A percentile compares a stretch with the other conserved stretches of the same genome.
Conservation (phyloP, 495 filamentous ascomycete genomes). For the Hamigera avellanea region DNA sequence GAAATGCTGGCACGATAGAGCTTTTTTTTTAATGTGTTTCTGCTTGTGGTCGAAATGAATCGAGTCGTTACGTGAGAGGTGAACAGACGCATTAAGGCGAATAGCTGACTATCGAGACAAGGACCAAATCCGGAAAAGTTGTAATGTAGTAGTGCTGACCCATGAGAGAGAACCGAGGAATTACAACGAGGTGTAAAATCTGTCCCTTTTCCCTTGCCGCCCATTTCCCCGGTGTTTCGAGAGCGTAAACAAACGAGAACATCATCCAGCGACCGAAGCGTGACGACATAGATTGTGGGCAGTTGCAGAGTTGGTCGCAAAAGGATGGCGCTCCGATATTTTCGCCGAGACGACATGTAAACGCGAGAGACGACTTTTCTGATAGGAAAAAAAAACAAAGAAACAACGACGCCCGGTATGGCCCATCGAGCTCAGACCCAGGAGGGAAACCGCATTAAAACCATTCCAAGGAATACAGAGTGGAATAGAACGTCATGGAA, state of each 20-base stretch:
- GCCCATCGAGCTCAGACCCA: slow-evolving; percentile 20
- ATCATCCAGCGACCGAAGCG: slow-evolving; percentile 30
- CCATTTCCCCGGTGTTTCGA: slow-evolving; percentile 31
- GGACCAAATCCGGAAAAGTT: slow-evolving; percentile 24
- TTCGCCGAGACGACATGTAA: slow-evolving; percentile 23
- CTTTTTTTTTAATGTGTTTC: slow-evolving; percentile 17
- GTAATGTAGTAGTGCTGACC: slow-evolving; percentile 35
- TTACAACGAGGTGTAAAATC: slow-evolving; percentile 32
- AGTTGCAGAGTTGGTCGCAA: slow-evolving; percentile 24
- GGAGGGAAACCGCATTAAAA: slow-evolving; percentile 20
- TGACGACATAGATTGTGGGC: slow-evolving; percentile 19
- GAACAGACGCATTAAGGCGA: slow-evolving; percentile 30
- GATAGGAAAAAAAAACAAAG: slow-evolving; percentile 16
- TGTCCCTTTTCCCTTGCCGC: slow-evolving; percentile 31
- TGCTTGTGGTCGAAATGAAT: slow-evolving; percentile 26
- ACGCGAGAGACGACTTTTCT: slow-evolving; percentile 15
- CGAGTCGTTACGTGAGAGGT: slow-evolving; percentile 38
- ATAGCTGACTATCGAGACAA: slow-evolving; percentile 29
- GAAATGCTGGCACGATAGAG: slow-evolving; percentile 6
- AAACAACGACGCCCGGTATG: slow-evolving; percentile 23
- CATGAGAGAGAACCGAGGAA: slow-evolving; percentile 37
- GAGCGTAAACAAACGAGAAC: slow-evolving; percentile 32
- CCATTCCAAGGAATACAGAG: slow-evolving; percentile 11
- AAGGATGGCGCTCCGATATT: slow-evolving; percentile 21
- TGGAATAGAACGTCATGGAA: neutral